Evolutionary conservation across 192 early-diverging fungal species (phyloP), one percentile per base, ranked within the genome.

Genomic region (Backusella luteola): DNA sequence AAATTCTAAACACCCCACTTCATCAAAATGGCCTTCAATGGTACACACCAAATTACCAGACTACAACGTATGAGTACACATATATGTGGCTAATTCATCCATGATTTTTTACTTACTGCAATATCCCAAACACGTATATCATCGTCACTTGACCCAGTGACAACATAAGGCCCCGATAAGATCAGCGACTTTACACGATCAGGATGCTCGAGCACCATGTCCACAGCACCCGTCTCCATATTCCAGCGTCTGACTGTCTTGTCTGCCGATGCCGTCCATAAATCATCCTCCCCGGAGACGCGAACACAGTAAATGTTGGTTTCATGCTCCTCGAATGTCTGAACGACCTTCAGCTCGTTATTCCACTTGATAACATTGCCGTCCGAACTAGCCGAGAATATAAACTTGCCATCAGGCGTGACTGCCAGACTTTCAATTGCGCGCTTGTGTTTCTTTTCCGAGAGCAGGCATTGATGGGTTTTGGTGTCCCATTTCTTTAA

Each of bases 201-300:
- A 2, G 90, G 89, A 81, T 99, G 97, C 67, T 85, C 83, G 21
- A 97, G 84, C 1, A 88, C 87, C 26, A 91, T 87, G 78, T 98
- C 96, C 2, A 88, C 80, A 29, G 80, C 85, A 66, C 89, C 87
- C 0, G 92, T 93, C 85, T 89, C 91, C 23, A 93, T 74, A 80
- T 99, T 94, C 91, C 96, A 96, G 75, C 96, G 84, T 75, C 91
- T 91, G 1, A 88, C 94, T 0, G 93, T 94, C 44, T 95, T 97
- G 73, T 99, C 97, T 6, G 95, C 97, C 7, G 96, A 98, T 11
- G 90, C 95, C 32, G 93, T 90, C 96, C 96, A 97, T 56, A 97
- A 74, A 67, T 84, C 86, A 11, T 88, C 91, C 12, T 93, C 91
- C 1, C 83, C 42, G 19, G 69, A 66, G 1, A 86, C n/a, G 88